Base-by-base conservation (phyloP, 2,329 filamentous ascomycete species). In the Tetracladium maxilliforme region DNA sequence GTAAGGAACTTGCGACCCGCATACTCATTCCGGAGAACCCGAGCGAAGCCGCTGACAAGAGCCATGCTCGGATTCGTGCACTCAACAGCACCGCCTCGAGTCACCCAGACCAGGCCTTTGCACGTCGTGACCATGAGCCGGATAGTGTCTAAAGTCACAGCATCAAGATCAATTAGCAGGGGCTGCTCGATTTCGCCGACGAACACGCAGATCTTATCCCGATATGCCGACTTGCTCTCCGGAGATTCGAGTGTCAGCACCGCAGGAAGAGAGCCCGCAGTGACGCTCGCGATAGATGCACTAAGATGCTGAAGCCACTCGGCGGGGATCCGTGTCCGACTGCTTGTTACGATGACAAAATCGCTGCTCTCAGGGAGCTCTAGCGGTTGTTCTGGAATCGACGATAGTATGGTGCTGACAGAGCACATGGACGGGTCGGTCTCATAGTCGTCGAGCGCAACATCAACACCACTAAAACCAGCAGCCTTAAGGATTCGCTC, bases 381-480 rank as follows among this genome's bases (percentile, higher is more conserved):
- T 9, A 8, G 18, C 8, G 8, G 9, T 9, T 19, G 18, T 11
- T 19, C 18, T n/a, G n/a, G n/a, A n/a, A n/a, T n/a, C n/a, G n/a
- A n/a, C n/a, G n/a, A n/a, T n/a, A n/a, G n/a, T 8, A 19, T 19
- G 11, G 18, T 19, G 18, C 9, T 11, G 11, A n/a, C 11, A 8
- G 18, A 19, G 9, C 8, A 8, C 18, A 19, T 19, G 18, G 18
- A 8, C 18, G 8, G 9, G 11, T 19, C 18, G 8, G 8, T 8
- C 8, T 19, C 18, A n/a, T 11, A 19, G 11, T 19, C 18, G 11
- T 11, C 9, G 18, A 19, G 9, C 18, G 8, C 18, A n/a, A 19
- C 8, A 8, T 19, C 18, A 19, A 19, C 18, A 19, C 18, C 18
- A 19, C 18, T 19, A n/a, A 19, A 19, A n/a, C 18, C 18, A 19